A percentile compares a stretch with the other conserved stretches of the same genome.
Conservation (phyloP, 106 monocot genomes). For the Alisma plantagoaquatica region DNA sequence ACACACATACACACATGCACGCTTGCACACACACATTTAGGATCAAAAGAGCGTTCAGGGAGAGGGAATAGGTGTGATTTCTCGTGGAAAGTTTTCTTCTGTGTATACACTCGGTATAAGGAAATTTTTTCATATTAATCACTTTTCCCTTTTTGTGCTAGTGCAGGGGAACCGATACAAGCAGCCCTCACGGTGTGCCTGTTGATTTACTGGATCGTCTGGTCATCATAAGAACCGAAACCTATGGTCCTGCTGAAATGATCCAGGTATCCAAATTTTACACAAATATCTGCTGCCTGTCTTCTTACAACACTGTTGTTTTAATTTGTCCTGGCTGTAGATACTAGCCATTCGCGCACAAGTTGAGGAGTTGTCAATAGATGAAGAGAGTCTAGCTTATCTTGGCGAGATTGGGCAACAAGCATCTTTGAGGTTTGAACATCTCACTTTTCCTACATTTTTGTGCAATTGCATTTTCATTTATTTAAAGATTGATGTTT, state of each 20-base stretch:
- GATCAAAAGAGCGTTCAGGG: too few species aligned
- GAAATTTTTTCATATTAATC: too few species aligned
- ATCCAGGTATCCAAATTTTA: slow-evolving; percentile 98
- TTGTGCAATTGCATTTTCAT: background rate
- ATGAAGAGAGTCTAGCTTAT: slow-evolving; percentile 93
- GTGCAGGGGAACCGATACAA: slow-evolving; percentile 90
- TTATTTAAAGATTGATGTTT: background rate
- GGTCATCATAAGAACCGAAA: slow-evolving; percentile 87
- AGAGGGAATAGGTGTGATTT: too few species aligned
- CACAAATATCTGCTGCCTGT: too few species aligned
- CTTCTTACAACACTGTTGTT: too few species aligned
- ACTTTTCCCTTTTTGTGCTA: background rate
- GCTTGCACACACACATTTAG: too few species aligned
- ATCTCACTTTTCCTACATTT: too few species aligned
- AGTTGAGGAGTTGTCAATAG: slow-evolving; percentile 82
- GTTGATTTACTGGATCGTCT: slow-evolving; percentile 92
- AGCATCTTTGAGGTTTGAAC: slow-evolving; percentile 91
- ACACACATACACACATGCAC: too few species aligned
- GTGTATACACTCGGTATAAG: too few species aligned
- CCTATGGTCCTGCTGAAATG: slow-evolving; percentile 92
- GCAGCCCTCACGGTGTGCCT: slow-evolving; percentile 90
- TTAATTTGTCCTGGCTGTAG: slow-evolving; percentile 28
- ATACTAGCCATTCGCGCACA: slow-evolving; percentile 94
- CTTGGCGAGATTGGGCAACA: slow-evolving; percentile 95
- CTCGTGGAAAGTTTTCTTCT: too few species aligned